Percentiles rank a stretch among this genome's conserved stretches.
These are phyloP conservation scores for Claviceps pusilla DNA, from an alignment of 2,329 filamentous ascomycete genomes.

Conservation along the genomic window DNA sequence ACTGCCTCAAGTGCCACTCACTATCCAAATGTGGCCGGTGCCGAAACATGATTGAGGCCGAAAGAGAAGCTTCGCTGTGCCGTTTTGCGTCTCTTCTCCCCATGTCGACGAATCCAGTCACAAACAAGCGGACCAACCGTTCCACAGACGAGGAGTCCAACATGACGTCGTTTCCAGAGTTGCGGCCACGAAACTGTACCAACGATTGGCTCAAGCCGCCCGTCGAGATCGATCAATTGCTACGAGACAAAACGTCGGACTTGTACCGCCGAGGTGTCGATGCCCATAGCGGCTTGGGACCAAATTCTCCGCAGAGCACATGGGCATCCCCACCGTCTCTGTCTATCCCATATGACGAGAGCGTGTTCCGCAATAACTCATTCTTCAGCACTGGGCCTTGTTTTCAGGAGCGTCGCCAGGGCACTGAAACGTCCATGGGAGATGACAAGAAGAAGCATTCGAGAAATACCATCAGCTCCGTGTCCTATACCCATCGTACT, in stretches of 20 bases:
- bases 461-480: slow-evolving; percentile 12
- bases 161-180: slow-evolving; percentile 21
- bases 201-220: slow-evolving; percentile 18
- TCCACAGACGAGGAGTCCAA: slow-evolving; percentile 10
- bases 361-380: slow-evolving; percentile 12
- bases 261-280: slow-evolving; percentile 18
- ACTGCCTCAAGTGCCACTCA: neutral
- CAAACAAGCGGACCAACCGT: neutral
- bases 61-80: neutral
- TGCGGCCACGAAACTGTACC: slow-evolving; percentile 18
- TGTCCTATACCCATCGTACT: slow-evolving; percentile 14
- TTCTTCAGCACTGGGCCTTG: slow-evolving; percentile 6
- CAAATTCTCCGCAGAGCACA: slow-evolving; percentile 2
- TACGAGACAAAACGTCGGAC: slow-evolving; percentile 3
- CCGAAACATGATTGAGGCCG: neutral
- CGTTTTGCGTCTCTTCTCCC: slow-evolving; percentile 1
- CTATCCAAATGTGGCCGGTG: neutral
- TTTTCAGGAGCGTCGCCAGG: neutral
- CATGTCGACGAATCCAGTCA: neutral
- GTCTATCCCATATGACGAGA: slow-evolving; percentile 6
- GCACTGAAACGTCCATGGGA: slow-evolving; percentile 1
- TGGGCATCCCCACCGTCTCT: slow-evolving; percentile 6
- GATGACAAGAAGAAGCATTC: slow-evolving; percentile 8
- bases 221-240: slow-evolving; percentile 7
- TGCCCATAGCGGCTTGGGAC: slow-evolving; percentile 12